phyloP scores from a whole-genome alignment of 2,329 filamentous ascomycete species.

The Neofusicoccum sp. region DNA sequence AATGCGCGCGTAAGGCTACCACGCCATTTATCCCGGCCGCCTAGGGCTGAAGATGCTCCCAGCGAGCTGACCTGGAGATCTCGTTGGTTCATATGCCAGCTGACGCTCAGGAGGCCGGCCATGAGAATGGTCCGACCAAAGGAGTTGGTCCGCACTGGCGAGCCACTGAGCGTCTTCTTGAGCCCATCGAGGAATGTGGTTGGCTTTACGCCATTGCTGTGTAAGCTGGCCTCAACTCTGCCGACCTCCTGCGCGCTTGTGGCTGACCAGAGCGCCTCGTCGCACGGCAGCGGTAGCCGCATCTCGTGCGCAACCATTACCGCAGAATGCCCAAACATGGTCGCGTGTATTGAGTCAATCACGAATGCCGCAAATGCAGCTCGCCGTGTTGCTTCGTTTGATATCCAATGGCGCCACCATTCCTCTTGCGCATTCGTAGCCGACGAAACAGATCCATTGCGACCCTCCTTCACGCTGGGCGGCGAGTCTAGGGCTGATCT shows the following conservation, averaged over 20 bases:
- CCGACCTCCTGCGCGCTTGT: constrained; percentile 84
- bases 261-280: constrained; percentile 89
- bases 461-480: constrained; percentile 67
- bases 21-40: constrained; percentile 88
- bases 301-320: constrained; percentile 98
- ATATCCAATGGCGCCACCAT: constrained; percentile 96
- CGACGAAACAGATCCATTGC: constrained; percentile 46
- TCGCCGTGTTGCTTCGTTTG: constrained; percentile 83
- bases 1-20: constrained; percentile 81
- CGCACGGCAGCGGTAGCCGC: constrained; percentile 84
- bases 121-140: constrained; percentile 93
- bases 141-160: constrained; percentile 83
- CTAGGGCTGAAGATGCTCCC: constrained; percentile 74
- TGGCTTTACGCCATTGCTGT: constrained; percentile 78
- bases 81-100: constrained; percentile 96
- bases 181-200: constrained; percentile 87
- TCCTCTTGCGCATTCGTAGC: constrained; percentile 69
- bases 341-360: constrained; percentile 92
- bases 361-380: constrained; percentile 93
- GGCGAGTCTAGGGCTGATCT: constrained; percentile 82
- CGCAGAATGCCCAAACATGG: constrained; percentile 95
- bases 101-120: constrained; percentile 88
- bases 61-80: constrained; percentile 90
- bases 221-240: constrained; percentile 75
- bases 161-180: constrained; percentile 82